These are phyloP conservation scores for Naganishia vaughanmartiniae DNA, from an alignment of 768 basidiomycete genomes.

Conservation along the genomic window DNA sequence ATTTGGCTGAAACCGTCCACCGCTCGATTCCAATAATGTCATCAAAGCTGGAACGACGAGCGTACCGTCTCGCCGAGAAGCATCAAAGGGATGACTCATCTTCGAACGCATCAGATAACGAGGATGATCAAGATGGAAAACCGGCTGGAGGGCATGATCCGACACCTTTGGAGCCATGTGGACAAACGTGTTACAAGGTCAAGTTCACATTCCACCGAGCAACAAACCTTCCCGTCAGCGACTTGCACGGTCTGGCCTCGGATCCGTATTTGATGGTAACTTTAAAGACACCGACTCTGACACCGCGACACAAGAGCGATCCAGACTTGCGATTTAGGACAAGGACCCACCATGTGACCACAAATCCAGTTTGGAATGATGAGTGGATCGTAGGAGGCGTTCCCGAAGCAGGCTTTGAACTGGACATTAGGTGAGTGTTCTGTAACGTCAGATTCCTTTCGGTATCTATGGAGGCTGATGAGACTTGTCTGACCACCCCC, in stretches of 20 bases:
- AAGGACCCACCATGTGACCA: conserved; percentile 35
- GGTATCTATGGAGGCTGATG: neutral
- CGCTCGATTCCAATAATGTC: neutral
- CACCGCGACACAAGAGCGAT: conserved; percentile 37
- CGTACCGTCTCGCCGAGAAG: conserved; percentile 7
- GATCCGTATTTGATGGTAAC: conserved; percentile 47
- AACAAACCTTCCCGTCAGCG: conserved; percentile 43
- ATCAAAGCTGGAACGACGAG: neutral
- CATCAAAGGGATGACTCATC: neutral
- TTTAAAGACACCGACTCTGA: conserved; percentile 35
- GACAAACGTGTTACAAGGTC: conserved; percentile 40
- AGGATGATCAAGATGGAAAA: conserved; percentile 36
- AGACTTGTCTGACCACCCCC: neutral
- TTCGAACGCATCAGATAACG: neutral
- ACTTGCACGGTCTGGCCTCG: conserved; percentile 38
- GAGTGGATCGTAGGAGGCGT: conserved; percentile 44
- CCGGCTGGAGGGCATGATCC: conserved; percentile 45
- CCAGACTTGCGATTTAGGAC: conserved; percentile 42
- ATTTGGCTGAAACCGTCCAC: too few species aligned
- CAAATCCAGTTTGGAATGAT: conserved; percentile 42
- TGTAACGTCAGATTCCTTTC: neutral
- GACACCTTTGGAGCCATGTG: conserved; percentile 38
- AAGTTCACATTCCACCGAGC: conserved; percentile 47
- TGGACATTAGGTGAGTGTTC: conserved; percentile 29
- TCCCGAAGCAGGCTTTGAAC: conserved; percentile 38